Percentiles rank a stretch among this genome's conserved stretches.
phyloP scores from a whole-genome alignment of 2,329 filamentous ascomycete species.

The Elsinoe batatas region DNA sequence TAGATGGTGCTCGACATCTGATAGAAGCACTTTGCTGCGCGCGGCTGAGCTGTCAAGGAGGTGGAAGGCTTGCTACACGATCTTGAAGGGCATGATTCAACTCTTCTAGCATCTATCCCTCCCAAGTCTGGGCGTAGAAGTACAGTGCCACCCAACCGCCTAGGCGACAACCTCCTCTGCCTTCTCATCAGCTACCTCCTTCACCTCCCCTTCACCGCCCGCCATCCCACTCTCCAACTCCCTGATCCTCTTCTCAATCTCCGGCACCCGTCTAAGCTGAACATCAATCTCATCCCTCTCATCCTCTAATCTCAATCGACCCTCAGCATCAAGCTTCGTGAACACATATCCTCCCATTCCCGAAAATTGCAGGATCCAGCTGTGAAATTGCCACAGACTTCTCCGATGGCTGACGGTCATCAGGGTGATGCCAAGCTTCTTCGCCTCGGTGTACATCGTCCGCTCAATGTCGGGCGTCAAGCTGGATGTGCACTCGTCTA shows the following conservation, averaged over 20 bases:
- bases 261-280: conserved; percentile 72
- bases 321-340: conserved; percentile 78
- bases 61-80: too few relatives aligned
- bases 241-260: conserved; percentile 72
- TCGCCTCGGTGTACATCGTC: conserved; percentile 95
- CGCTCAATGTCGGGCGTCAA: conserved; percentile 94
- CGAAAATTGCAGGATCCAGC: conserved; percentile 90
- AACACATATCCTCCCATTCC: conserved; percentile 89
- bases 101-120: too few relatives aligned
- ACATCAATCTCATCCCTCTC: conserved; percentile 92
- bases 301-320: conserved; percentile 76
- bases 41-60: too few relatives aligned
- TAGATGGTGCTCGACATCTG: too few relatives aligned
- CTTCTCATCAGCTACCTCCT: neutral
- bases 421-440: conserved; percentile 79
- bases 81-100: too few relatives aligned
- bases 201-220: conserved; percentile 13
- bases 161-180: too few relatives aligned
- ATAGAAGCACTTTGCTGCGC: too few relatives aligned
- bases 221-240: conserved; percentile 47
- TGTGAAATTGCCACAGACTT: conserved; percentile 94
- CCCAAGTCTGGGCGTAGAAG: too few relatives aligned
- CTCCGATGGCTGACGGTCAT: conserved; percentile 93
- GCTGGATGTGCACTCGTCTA: conserved; percentile 91
- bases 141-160: too few relatives aligned